These are phyloP conservation scores for Xylaria grammica DNA, from an alignment of 495 filamentous ascomycete genomes.

Conservation along the genomic window DNA sequence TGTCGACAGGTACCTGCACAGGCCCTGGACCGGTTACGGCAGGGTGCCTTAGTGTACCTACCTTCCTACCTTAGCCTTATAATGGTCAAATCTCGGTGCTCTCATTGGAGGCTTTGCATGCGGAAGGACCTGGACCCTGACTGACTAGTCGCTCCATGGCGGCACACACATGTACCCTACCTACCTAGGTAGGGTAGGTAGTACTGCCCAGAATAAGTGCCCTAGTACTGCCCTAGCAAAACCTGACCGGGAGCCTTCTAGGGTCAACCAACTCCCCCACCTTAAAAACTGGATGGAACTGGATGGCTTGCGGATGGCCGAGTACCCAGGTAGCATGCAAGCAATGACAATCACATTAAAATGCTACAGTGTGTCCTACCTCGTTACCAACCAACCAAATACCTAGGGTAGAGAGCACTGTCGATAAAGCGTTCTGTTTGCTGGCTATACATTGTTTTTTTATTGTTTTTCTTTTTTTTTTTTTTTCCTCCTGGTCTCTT, in stretches of 20 bases:
- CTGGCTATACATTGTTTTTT: no score
- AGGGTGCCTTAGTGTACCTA: neutral
- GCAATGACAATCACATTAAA: slow-evolving; percentile 6
- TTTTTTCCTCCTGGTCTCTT: no score
- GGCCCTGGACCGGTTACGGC: neutral
- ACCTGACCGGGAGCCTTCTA: slow-evolving; percentile 14
- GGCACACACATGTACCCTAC: no score
- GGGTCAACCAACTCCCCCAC: slow-evolving; percentile 1
- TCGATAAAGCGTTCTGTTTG: no score
- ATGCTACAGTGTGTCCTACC: neutral
- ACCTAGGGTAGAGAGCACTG: no score
- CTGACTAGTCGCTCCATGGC: no score
- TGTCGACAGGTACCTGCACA: neutral
- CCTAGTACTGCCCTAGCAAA: no score
- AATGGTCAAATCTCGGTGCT: neutral
- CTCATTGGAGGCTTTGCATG: slow-evolving; percentile 9
- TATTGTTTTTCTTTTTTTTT: no score
- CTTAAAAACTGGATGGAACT: neutral
- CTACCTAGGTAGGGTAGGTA: no score
- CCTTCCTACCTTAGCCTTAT: slow-evolving; percentile 10
- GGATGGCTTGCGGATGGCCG: no score
- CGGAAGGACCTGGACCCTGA: slow-evolving; percentile 9
- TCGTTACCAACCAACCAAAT: no score
- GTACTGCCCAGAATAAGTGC: no score
- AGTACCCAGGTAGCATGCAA: neutral